Evolutionary conservation across 768 basidiomycete genomes (phyloP), one percentile per base, ranked within the genome.

Genomic region (Lactarius tabidus): DNA sequence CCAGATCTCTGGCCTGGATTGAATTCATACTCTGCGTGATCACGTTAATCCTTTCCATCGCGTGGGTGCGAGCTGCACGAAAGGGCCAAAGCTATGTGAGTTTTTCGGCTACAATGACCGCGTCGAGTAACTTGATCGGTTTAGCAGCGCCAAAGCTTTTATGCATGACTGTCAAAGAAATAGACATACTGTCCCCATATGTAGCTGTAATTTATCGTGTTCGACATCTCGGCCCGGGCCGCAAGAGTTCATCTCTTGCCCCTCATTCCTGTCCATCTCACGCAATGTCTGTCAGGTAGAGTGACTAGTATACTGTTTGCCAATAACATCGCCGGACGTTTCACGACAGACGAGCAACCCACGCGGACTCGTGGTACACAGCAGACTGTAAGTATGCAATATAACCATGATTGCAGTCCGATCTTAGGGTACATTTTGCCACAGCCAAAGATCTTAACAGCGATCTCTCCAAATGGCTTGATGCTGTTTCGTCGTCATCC

Each of bases 321-420:
- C 23, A 43, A 28, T 1, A 23, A 5, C 51, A 39, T 31, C 9
- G 18, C n/a, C 28, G 56, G 53, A 67, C 59, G 38, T 29, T 45
- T 20, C 18, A 17, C 15, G 56, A 48, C 64, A 83, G 91, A 75
- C 73, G 75, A 56, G 90, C 94, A 1, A 86, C 89, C 1, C 95
- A 98, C 78, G 94, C 94, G 2, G 90, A 89, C 41, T 87, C 85
- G 64, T 98, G 96, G 96, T 98, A 98, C 76, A 85, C 85, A 23
- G 80, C 75, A 54, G 78, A 91, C 70, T 80, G 93, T 90, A 71
- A 17, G 73, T 73, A 51, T 7, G 51, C 31, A 23, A 38, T 12
- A 35, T 18, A 12, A 15, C 26, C 9, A 15, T 43, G 29, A 38
- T 54, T 18, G 14, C 18, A 36, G 12, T 52, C 43, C 23, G 20